Evolutionary conservation across 225 moss, liverwort and hornwort genomes (phyloP).

Genomic region (Sphagnum tenellum): DNA sequence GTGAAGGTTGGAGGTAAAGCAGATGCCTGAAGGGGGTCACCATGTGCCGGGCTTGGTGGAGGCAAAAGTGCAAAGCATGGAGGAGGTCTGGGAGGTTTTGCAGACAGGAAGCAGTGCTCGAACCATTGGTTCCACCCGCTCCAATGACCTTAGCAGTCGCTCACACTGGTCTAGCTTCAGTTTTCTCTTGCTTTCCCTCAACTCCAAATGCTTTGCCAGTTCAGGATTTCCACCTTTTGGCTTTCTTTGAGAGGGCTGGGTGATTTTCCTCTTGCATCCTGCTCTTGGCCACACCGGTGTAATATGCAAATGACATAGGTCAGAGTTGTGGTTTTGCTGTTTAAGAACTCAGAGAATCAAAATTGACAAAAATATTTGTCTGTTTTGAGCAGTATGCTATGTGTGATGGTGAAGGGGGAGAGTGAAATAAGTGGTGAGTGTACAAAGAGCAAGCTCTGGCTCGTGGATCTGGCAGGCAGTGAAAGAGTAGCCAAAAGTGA

Average conservation of each 20-base stretch:
- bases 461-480: conserved; percentile 94
- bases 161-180: conserved; percentile 67
- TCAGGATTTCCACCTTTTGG: too few relatives aligned
- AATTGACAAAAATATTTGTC: too few relatives aligned
- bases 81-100: conserved; percentile 90
- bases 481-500: conserved; percentile 97
- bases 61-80: conserved; percentile 70
- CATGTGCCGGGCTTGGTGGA: conserved; percentile 91
- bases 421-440: conserved; percentile 66
- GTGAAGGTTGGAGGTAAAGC: conserved; percentile 85
- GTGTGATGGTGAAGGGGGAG: conserved; percentile 86
- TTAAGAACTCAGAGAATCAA: too few relatives aligned
- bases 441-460: conserved; percentile 94
- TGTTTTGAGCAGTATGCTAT: conserved; percentile 60
- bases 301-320: too few relatives aligned
- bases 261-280: too few relatives aligned
- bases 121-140: conserved; percentile 80
- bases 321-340: too few relatives aligned
- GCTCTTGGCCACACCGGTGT: too few relatives aligned
- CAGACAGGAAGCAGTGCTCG: conserved; percentile 87
- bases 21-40: conserved; percentile 84
- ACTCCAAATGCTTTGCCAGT: too few relatives aligned
- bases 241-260: too few relatives aligned
- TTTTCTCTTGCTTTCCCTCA: too few relatives aligned
- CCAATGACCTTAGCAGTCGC: conserved; percentile 92